Percentiles rank a stretch among this genome's conserved stretches.
Evolutionary conservation across 768 basidiomycete species (phyloP).

Genomic region (Russula earlei): DNA sequence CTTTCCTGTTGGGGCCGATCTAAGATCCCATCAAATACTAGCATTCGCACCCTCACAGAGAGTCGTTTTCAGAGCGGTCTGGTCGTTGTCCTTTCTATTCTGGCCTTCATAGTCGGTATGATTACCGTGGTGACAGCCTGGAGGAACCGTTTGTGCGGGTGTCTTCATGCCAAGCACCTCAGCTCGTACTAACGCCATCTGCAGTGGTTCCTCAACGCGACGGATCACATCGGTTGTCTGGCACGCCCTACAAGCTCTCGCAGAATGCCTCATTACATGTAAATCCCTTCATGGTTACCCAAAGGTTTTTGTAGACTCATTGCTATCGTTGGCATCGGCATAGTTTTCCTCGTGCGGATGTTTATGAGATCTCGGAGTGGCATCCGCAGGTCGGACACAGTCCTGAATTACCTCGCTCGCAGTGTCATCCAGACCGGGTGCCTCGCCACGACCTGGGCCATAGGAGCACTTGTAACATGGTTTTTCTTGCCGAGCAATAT

Average conservation of each 20-base stretch:
- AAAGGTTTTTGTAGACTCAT: background rate
- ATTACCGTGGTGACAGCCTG: background rate
- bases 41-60: background rate
- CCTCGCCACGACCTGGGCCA: background rate
- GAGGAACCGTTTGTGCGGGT: background rate
- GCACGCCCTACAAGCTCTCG: background rate
- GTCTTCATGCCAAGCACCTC: background rate
- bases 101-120: background rate
- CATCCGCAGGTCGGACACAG: background rate
- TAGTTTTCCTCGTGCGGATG: background rate
- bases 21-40: background rate
- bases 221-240: background rate
- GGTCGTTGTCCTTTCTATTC: background rate
- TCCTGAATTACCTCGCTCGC: background rate
- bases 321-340: background rate
- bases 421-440: too few relatives aligned
- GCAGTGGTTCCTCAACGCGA: too few relatives aligned
- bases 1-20: background rate
- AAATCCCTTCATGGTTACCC: background rate
- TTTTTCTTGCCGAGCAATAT: background rate
- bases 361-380: slow-evolving; percentile 2
- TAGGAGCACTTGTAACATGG: background rate
- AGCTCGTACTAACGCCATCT: too few relatives aligned
- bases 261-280: background rate
- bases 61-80: background rate